phyloP scores from a whole-genome alignment of 768 basidiomycete genomes.

The Mycena indigotica region DNA sequence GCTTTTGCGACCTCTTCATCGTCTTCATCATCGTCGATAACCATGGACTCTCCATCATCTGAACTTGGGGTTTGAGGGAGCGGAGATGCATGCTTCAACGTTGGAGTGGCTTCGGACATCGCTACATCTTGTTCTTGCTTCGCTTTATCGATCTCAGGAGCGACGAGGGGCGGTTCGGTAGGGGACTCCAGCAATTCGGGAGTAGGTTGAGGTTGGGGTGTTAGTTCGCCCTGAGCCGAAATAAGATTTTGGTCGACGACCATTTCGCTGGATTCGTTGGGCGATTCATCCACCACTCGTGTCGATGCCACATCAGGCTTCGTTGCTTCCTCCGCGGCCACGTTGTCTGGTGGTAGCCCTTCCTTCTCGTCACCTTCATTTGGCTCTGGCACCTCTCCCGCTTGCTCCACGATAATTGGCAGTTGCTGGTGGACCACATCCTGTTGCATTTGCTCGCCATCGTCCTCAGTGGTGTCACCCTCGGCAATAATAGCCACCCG shows the following conservation, averaged over 20 bases:
- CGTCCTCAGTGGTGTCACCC: conserved; percentile 17
- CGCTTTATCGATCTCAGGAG: not conserved
- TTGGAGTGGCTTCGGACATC: conserved; percentile 1
- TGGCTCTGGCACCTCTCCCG: not conserved
- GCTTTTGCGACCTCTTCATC: conserved; percentile 3
- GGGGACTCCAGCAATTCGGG: conserved; percentile 1
- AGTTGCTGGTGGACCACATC: conserved; percentile 6
- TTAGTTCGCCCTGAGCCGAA: conserved; percentile 21
- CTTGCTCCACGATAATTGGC: conserved; percentile 13
- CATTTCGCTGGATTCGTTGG: conserved; percentile 15
- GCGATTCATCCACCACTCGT: conserved; percentile 10
- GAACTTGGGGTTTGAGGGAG: conserved; percentile 14
- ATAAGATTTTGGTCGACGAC: conserved; percentile 20
- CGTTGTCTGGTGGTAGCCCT: not conserved
- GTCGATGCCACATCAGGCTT: conserved; percentile 18
- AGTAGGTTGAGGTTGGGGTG: conserved; percentile 11
- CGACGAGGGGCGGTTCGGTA: not conserved
- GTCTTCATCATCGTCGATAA: conserved; percentile 24
- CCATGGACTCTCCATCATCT: conserved; percentile 16
- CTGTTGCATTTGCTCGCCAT: conserved; percentile 2
- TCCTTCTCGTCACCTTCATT: not conserved
- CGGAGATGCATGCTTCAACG: not conserved
- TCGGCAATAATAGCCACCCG: conserved; percentile 11
- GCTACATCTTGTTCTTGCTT: conserved; percentile 12
- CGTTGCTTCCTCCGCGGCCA: conserved; percentile 21